Percentiles rank a stretch among this genome's conserved stretches.
These are phyloP conservation scores for Ammopiptanthus mongolicus DNA, from an alignment of 306 rosid species.

Conservation along the genomic window DNA sequence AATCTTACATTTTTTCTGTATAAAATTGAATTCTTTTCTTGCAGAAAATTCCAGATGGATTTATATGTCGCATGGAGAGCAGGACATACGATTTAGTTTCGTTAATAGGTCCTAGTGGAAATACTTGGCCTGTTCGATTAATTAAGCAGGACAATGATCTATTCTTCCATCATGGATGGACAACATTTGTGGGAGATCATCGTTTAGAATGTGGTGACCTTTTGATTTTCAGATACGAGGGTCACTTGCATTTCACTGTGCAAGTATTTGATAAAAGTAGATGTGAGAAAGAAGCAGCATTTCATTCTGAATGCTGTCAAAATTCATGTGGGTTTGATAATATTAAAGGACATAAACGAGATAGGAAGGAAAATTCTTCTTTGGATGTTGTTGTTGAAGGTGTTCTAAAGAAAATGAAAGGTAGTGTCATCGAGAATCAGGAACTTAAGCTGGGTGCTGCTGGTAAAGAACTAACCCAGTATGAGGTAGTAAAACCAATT, in stretches of 20 bases:
- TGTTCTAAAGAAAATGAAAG: conserved; percentile 53
- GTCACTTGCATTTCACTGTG: conserved; percentile 65
- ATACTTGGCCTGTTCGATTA: conserved; percentile 57
- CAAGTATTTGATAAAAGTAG: conserved; percentile 73
- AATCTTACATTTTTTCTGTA: not conserved
- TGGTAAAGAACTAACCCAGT: conserved; percentile 30
- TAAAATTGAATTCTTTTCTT: conserved; percentile 16
- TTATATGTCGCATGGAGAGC: conserved; percentile 55
- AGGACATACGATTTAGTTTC: conserved; percentile 46
- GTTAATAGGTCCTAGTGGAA: conserved; percentile 78
- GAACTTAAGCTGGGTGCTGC: conserved; percentile 20
- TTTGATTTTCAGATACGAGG: conserved; percentile 75
- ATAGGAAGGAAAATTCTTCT: conserved; percentile 40
- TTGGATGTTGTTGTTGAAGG: conserved; percentile 33
- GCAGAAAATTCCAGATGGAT: conserved; percentile 75
- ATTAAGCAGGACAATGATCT: conserved; percentile 50
- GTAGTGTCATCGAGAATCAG: conserved; percentile 27
- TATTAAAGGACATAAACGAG: conserved; percentile 29
- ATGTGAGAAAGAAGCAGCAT: conserved; percentile 81
- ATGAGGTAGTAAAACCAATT: conserved; percentile 33
- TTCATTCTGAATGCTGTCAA: conserved; percentile 58
- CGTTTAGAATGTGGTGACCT: conserved; percentile 70
- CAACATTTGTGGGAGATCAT: conserved; percentile 66
- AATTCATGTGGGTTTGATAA: conserved; percentile 21
- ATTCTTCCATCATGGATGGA: conserved; percentile 72